Evolutionary conservation across 179 eudicot genomes (phyloP).

Genomic region (Heliamphora ciliata): DNA sequence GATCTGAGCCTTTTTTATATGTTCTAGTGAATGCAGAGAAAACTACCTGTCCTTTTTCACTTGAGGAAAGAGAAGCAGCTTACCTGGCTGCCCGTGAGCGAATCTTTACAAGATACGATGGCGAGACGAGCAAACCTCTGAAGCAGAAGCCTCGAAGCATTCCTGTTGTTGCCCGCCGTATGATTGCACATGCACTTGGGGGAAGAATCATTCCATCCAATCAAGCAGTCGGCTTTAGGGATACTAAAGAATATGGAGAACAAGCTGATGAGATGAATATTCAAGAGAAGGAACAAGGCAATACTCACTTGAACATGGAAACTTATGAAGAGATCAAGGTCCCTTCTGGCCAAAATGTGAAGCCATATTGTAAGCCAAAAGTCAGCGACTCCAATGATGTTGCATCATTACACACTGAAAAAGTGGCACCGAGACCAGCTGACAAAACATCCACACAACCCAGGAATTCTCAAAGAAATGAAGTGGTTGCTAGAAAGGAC

Average conservation of each 20-base stretch:
- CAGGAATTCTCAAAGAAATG: conserved; percentile 25
- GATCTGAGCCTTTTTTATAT: conserved; percentile 6
- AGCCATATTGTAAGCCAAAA: conserved; percentile 14
- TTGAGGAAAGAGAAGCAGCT: conserved; percentile 76
- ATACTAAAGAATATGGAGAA: conserved; percentile 17
- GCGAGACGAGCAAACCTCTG: conserved; percentile 27
- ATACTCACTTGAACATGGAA: conserved; percentile 20
- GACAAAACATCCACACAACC: conserved; percentile 8
- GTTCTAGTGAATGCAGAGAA: conserved; percentile 42
- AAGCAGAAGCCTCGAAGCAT: conserved; percentile 52
- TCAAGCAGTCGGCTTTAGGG: conserved; percentile 16
- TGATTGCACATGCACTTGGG: conserved; percentile 96
- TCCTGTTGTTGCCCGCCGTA: conserved; percentile 92
- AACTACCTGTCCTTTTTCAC: conserved; percentile 31
- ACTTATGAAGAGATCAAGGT: conserved; percentile 10
- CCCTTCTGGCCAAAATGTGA: conserved; percentile 12
- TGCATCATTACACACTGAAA: conserved; percentile 14
- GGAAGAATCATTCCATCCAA: conserved; percentile 38
- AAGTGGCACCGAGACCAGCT: conserved; percentile 2
- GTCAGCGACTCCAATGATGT: neutral
- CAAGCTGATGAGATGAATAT: conserved; percentile 20
- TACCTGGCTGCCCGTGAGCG: conserved; percentile 82
- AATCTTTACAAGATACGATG: conserved; percentile 49
- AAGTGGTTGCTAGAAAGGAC: conserved; percentile 22
- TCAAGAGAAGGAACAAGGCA: conserved; percentile 24